These are phyloP conservation scores for Aspergillus campestris DNA, from an alignment of 495 filamentous ascomycete genomes.

Conservation along the genomic window DNA sequence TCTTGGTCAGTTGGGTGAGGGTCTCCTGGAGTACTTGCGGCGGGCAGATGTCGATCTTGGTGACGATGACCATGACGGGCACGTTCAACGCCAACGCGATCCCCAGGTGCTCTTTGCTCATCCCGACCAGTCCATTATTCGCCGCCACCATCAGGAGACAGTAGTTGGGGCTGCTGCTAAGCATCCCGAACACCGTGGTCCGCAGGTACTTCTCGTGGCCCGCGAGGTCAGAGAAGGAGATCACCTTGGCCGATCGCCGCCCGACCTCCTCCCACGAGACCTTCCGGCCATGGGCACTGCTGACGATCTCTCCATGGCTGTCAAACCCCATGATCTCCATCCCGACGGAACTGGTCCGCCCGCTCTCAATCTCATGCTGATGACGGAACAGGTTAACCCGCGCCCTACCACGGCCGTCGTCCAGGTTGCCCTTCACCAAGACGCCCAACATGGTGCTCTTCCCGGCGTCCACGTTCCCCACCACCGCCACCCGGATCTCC, in stretches of 20 bases:
- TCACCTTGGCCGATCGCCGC: slow-evolving; percentile 88
- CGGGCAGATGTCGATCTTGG: slow-evolving; percentile 98
- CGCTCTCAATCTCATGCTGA: slow-evolving; percentile 95
- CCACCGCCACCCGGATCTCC: slow-evolving; percentile 94
- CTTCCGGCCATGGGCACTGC: slow-evolving; percentile 74
- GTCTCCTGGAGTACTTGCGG: slow-evolving; percentile 94
- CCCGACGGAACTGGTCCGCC: slow-evolving; percentile 89
- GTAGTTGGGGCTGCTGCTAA: slow-evolving; percentile 95
- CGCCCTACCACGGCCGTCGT: slow-evolving; percentile 90
- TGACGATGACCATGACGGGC: slow-evolving; percentile 95
- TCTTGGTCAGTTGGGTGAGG: slow-evolving; percentile 81
- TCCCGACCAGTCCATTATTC: slow-evolving; percentile 94
- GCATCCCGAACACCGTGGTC: slow-evolving; percentile 90
- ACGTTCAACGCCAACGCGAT: slow-evolving; percentile 94
- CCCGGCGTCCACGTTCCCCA: slow-evolving; percentile 95
- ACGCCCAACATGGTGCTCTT: slow-evolving; percentile 97
- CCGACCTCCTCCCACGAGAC: slow-evolving; percentile 98
- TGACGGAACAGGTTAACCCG: slow-evolving; percentile 96
- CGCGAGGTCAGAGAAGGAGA: slow-evolving; percentile 91
- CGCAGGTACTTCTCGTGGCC: slow-evolving; percentile 93
- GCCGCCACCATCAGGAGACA: slow-evolving; percentile 97
- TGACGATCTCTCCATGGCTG: slow-evolving; percentile 74
- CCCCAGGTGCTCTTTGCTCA: slow-evolving; percentile 96
- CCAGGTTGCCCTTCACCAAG: slow-evolving; percentile 87
- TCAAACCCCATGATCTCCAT: slow-evolving; percentile 99